These are phyloP conservation scores for Glomus cerebriforme DNA, from an alignment of 192 early-diverging fungal genomes.

Conservation along the genomic window DNA sequence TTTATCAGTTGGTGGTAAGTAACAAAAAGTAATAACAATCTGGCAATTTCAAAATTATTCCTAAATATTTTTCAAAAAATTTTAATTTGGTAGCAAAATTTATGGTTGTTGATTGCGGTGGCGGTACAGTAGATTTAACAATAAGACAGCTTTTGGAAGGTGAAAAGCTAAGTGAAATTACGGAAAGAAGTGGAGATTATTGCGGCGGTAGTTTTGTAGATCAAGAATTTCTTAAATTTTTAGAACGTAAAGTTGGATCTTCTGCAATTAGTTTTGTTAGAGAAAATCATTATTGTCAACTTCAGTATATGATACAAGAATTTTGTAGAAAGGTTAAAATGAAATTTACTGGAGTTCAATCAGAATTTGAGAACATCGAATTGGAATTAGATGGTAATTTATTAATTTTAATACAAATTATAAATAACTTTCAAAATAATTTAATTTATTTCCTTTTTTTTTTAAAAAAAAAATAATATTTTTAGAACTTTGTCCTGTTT, in stretches of 20 bases:
- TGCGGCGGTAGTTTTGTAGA: constrained; percentile 9
- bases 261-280: background rate
- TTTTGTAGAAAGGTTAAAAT: background rate
- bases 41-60: too few relatives aligned
- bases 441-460: background rate
- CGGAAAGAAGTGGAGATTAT: background rate
- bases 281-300: background rate
- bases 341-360: background rate
- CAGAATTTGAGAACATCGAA: background rate
- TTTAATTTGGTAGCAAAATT: constrained; percentile 38
- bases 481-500: background rate
- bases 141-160: background rate
- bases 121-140: constrained; percentile 58
- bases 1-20: constrained; percentile 3
- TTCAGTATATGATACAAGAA: background rate
- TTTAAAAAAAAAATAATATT: too few relatives aligned
- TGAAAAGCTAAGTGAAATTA: background rate
- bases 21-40: too few relatives aligned
- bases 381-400: background rate
- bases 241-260: background rate
- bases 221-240: constrained; percentile 1
- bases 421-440: background rate
- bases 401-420: background rate
- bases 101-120: constrained; percentile 61
- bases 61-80: too few relatives aligned